Evolutionary conservation across 169 alveolate species (phyloP), one percentile per base, ranked within the genome.

Genomic region (Cryptosporidium tyzzeri): DNA sequence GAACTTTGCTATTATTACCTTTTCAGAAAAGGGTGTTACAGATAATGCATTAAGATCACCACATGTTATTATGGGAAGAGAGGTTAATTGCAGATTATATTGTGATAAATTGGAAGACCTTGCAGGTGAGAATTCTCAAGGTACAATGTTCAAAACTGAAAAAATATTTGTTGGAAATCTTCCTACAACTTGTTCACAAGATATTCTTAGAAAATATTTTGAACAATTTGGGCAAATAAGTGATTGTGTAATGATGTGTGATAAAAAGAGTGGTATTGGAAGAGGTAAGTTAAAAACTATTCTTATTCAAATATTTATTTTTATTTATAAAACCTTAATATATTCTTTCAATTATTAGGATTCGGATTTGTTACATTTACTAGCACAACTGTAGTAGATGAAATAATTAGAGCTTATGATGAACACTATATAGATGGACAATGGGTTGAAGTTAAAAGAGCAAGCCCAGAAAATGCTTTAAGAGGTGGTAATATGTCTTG

Each of bases 101-200:
- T 80, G 75, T 41, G 89, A 80, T 44, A 80, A 80, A 33, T 26
- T 80, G 48, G 89, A 80, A 48, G 89, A 80, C 65, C 67, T 80
- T 21, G 37, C 75, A 4, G 67, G 55, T 62, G 89, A 80, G 41
- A 80, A 62, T 80, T 41, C 75, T 41, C 89, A 80, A 62, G 89
- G 89, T 26, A 80, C 89, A 18, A 80, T 80, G 89, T 80, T 80
- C 37, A 59, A 80, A 41, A 80, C 89, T 6, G 89, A 80, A 50
- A 92, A 96, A 41, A 94, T 97, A 29, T 97, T 97, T 91, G 98
- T 97, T 35, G 98, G 99, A 29, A 98, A 98, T 45, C 93, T 97
- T 29, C 91, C 89, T 44, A 80, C 89, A 41, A 80, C 89, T 7
- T 80, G 89, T 59, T 44, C 93, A 91, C 95, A 93, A 73, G 96